Conservation (phyloP, 2,329 filamentous ascomycete genomes). For the Colletotrichum lupini region DNA sequence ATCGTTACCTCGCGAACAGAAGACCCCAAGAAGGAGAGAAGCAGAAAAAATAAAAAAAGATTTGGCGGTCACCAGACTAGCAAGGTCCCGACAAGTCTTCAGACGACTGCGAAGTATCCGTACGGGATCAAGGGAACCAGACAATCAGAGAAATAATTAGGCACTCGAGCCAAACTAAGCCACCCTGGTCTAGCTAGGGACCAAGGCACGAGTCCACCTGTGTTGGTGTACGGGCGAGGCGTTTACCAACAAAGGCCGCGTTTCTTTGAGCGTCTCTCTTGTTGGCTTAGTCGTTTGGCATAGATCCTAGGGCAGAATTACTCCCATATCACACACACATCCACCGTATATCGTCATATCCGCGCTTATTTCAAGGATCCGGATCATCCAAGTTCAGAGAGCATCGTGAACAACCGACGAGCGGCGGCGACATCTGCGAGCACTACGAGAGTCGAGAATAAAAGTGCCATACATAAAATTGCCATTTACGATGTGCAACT, state of each 20-base stretch:
- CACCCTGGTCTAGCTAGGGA: constrained; percentile 21
- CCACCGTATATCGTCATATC: not conserved
- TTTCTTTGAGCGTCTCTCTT: constrained; percentile 6
- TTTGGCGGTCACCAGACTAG: constrained; percentile 5
- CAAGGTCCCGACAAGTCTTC: constrained; percentile 14
- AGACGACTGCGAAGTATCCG: not conserved
- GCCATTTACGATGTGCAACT: constrained; percentile 29
- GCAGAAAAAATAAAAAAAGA: not conserved
- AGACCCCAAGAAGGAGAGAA: not conserved
- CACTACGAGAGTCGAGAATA: not conserved
- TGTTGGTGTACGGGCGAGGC: constrained; percentile 20
- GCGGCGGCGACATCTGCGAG: not conserved
- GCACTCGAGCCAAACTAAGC: constrained; percentile 22
- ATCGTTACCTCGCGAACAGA: constrained; percentile 23
- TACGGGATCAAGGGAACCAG: not conserved
- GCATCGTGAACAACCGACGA: not conserved
- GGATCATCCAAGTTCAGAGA: not conserved
- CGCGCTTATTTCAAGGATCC: not conserved
- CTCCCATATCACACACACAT: not conserved
- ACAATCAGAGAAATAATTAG: not conserved
- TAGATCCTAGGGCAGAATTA: not conserved
- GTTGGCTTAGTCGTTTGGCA: not conserved
- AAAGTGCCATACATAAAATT: constrained; percentile 27
- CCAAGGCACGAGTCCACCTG: constrained; percentile 28
- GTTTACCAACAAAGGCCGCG: constrained; percentile 29